Conservation (phyloP, 164 flowering plant genomes). For the Dillenia turbinata region DNA sequence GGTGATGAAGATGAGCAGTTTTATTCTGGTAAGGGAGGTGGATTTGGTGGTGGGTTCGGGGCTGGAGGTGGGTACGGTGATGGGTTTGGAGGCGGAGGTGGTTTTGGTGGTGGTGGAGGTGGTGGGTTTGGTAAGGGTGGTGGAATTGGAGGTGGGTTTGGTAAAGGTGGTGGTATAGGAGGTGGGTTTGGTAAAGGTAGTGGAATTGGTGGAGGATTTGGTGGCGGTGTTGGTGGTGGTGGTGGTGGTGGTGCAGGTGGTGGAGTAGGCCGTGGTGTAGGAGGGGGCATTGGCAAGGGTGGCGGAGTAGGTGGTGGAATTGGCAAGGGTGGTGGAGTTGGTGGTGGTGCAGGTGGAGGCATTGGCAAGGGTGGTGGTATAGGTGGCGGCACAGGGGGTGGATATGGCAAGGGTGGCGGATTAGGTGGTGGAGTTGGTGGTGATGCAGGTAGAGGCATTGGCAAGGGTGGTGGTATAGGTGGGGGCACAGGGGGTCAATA, state of each 20-base stretch:
- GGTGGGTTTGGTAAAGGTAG: background rate
- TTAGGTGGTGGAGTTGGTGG: background rate
- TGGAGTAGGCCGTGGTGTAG: background rate
- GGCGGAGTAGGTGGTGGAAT: background rate
- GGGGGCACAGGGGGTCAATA: no score
- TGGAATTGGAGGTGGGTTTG: slow-evolving; percentile 2
- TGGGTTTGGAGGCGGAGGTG: background rate
- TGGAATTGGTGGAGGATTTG: background rate
- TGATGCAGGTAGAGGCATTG: no score
- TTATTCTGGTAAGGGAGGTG: slow-evolving; percentile 1
- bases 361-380: background rate
- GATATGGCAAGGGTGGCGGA: background rate
- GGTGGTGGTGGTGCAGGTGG: background rate
- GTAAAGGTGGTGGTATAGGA: background rate
- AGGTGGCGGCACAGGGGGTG: background rate
- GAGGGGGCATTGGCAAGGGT: background rate
- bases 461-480: background rate
- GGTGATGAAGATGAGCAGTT: no score
- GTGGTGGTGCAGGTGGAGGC: slow-evolving; percentile 7
- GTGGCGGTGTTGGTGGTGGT: background rate
- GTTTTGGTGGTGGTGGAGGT: no score
- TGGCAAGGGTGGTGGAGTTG: slow-evolving; percentile 9
- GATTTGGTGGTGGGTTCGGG: slow-evolving; percentile 9
- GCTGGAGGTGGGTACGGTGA: slow-evolving; percentile 1
- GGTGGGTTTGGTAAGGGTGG: no score